Evolutionary conservation across 768 basidiomycete species (phyloP), one percentile per base, ranked within the genome.

Genomic region (Tulasnella sp.): DNA sequence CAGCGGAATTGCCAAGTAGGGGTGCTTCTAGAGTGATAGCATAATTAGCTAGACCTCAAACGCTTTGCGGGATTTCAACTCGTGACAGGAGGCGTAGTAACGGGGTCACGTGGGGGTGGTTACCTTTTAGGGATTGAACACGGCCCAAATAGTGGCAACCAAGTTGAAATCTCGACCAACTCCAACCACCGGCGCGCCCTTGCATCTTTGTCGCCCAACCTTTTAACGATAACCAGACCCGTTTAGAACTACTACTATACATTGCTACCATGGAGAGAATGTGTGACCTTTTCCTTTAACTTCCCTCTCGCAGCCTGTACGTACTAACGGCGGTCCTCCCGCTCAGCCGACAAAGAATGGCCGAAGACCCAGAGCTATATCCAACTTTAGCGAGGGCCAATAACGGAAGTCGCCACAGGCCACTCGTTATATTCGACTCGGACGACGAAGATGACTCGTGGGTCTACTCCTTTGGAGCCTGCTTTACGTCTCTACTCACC

Each of bases 361-460:
- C 76, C 0, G 46, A 54, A 50, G 54, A 76, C 76, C 48, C 46
- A 50, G 48, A 44, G 24, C 54, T 76, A 20, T 76, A 46, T 37
- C 76, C 41, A 37, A 28, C 14, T 50, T 7, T 76, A 22, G 46
- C 42, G 18, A 46, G 20, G 34, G 40, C 9, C 31, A 50, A 34
- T 14, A 50, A 24, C 16, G 76, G 76, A 14, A 34, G 44, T 58
- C 22, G 42, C 8, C 34, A 76, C 76, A 22, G 42, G 24, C 76
- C 76, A 2, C 28, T 76, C 5, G 34, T 76, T 24, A 50, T 76
- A 34, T 37, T 50, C 46, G 76, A 76, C 34, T 76, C 76, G 3
- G 46, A 46, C n/a, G 76, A 76, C 48, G 76, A 76, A n/a, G 76
- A 76, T 16, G 76, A 50, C 34, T 75, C 74, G 74, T 46, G 76